Evolutionary conservation across 345 rosid species (phyloP), one percentile per base, ranked within the genome.

Genomic region (Atalantia buxifolia): DNA sequence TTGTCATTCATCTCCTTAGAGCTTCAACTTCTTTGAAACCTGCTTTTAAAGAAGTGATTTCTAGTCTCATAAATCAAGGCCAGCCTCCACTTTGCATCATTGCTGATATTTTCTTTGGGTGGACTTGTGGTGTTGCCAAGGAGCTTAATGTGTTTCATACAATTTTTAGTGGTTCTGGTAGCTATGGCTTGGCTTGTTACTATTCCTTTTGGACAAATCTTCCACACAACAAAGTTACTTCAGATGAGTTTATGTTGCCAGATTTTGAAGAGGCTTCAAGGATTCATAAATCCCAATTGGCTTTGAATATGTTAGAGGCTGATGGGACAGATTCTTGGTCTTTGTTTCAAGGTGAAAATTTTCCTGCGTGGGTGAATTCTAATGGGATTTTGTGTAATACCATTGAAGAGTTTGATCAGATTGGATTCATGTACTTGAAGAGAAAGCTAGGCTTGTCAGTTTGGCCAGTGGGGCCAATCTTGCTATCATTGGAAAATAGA

Each of bases 321-420:
- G 86, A 85, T 57, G 92, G 92, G 9, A 76, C 69, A 0, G 93
- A 92, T 80, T n/a, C 81, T 4, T 87, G 88, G 87, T 86, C 92
- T 16, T 67, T 83, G 22, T 90, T 82, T 63, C 90, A 85, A 45
- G 48, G 56, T 0, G 48, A 55, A 68, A 79, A 82, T 77, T 45
- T 45, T 45, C 16, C 50, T 13, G 50, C 50, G 50, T 45, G 50
- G 50, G 50, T 13, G 50, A 45, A 80, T 66, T 22, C 87, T 18
- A 67, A 78, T 36, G 85, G 84, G 61, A 50, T 82, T 76, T 69
- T 82, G 76, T 33, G 82, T 25, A 85, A 82, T 53, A 74, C 87
- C 0, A 81, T 79, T 33, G 85, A 79, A 77, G 82, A 85, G 42
- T n/a, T 85, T 71, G 85, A 85, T 33, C 45, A 56, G n/a, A 3